Base-by-base conservation (phyloP, 169 alveolate genomes). In the Eimeria praecox region DNA sequence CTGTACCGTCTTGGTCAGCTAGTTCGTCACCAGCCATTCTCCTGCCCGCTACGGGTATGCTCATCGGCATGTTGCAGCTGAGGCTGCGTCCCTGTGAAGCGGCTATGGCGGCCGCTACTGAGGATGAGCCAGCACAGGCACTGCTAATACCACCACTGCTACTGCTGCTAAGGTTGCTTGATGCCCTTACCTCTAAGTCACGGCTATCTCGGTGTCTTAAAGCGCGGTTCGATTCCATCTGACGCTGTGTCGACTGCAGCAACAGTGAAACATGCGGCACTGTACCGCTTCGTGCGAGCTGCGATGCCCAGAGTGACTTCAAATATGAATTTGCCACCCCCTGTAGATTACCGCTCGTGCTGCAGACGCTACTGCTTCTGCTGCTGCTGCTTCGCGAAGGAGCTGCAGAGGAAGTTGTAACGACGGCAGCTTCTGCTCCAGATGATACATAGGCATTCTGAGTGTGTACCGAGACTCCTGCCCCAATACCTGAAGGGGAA, bases 301-400 rank as follows among this genome's bases (percentile, higher is more conserved):
- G 91, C 77, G 91, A 83, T 54, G 71, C 35, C 77, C 71, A 56
- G 30, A 83, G 52, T 30, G 91, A 83, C 56, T 83, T 83, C 52
- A 83, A 83, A 49, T 46, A 52, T n/a, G 91, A 52, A 83, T 27
- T 83, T 33, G 77, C 54, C 27, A 38, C 54, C 56, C 52, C 56
- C 2, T 33, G 91, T n/a, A 49, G 35, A 56, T 35, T 83, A 56
- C 91, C 49, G 91, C 91, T 83, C 44, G 91, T 49, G 75, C 91
- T 83, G 56, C 91, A 52, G 16, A 56, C 91, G 54, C 91, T 83
- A 54, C 91, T 83, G 91, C 91, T 83, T 52, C 91, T 83, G 91
- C 91, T 83, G 91, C 91, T 83, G 91, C 91, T 54, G 35, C 91
- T 33, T 35, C 56, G 75, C 69, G 91, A 83, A n/a, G 91, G 91